Conservation (phyloP, 2,329 filamentous ascomycete species). For the Scleromitrula shiraiana region DNA sequence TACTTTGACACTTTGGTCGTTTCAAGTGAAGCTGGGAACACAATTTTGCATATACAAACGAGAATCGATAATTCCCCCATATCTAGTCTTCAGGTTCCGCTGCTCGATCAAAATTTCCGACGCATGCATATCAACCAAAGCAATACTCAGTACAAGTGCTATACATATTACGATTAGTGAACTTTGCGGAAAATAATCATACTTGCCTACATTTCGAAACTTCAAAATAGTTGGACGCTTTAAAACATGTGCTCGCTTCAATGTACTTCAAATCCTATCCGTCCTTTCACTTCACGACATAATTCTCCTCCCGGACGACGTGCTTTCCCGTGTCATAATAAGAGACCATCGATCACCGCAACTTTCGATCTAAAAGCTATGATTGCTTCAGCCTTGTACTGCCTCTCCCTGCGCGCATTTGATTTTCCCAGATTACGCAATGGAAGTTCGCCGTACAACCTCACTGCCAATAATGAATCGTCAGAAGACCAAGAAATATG, state of each 20-base stretch:
- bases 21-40: conserved; percentile 6
- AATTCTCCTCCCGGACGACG: conserved; percentile 1
- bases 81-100: too few species aligned
- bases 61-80: neutral
- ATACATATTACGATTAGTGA: neutral
- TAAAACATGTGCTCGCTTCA: neutral
- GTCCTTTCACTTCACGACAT: conserved; percentile 1
- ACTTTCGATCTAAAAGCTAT: neutral
- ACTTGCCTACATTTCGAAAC: neutral
- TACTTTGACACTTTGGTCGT: too few species aligned
- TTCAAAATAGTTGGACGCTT: neutral
- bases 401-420: neutral
- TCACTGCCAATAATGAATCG: neutral
- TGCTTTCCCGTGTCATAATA: conserved; percentile 1
- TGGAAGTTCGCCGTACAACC: neutral
- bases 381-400: neutral
- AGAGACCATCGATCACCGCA: neutral
- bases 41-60: neutral
- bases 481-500: conserved; percentile 4
- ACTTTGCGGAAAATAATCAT: neutral
- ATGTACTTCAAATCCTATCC: neutral
- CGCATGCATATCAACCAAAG: conserved; percentile 3
- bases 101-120: neutral
- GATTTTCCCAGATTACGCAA: neutral
- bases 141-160: neutral